phyloP scores from a whole-genome alignment of 352 stramenopile species.

The Phytophthora tentaculata region DNA sequence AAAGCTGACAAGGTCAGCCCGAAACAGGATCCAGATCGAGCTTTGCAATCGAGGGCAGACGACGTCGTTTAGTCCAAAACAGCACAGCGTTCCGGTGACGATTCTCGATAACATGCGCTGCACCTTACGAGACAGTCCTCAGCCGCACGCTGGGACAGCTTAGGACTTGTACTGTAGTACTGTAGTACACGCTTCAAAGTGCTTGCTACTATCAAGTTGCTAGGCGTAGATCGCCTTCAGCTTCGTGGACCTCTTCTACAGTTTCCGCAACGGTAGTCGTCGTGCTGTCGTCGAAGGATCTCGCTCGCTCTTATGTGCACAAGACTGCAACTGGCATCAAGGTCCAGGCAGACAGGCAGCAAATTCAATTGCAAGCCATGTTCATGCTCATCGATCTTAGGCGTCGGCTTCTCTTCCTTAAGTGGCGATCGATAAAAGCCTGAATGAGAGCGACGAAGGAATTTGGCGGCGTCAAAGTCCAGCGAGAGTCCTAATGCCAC shows the following conservation, averaged over 20 bases:
- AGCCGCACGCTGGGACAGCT: background rate
- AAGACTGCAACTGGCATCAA: constrained; percentile 28
- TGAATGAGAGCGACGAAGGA: background rate
- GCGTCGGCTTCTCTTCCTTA: background rate
- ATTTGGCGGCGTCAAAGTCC: constrained; percentile 9
- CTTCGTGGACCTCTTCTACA: no score
- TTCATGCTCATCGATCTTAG: constrained; percentile 10
- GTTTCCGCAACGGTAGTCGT: constrained; percentile 6
- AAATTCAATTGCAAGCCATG: constrained; percentile 8
- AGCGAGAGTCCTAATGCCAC: constrained; percentile 8
- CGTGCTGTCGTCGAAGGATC: constrained; percentile 12
- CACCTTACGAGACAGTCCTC: no score
- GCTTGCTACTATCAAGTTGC: no score
- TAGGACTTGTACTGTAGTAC: no score
- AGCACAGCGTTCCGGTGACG: background rate
- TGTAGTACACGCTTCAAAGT: background rate
- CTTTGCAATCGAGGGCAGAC: background rate
- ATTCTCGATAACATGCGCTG: background rate
- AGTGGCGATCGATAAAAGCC: background rate
- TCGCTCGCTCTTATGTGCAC: constrained; percentile 16
- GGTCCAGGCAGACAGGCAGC: constrained; percentile 15
- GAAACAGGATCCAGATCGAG: background rate
- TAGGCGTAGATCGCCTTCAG: no score
- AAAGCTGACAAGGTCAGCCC: no score
- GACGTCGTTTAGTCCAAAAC: background rate